Evolutionary conservation across 2,329 filamentous ascomycete genomes (phyloP), one percentile per base, ranked within the genome.

Genomic region (Microascus cirrosus): DNA sequence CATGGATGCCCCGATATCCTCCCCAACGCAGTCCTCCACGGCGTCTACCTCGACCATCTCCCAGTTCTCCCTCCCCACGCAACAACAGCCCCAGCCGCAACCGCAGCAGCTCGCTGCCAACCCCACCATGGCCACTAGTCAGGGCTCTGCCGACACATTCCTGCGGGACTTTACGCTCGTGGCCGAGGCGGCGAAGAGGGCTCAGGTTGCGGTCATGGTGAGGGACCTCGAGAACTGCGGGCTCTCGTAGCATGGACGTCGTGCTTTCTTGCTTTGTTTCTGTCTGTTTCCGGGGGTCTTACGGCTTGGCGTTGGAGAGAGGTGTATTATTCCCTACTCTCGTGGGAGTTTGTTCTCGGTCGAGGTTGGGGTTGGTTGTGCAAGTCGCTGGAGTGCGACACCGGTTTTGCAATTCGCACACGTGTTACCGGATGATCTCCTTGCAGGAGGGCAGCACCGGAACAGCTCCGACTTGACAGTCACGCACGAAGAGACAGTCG

Each of bases 161-260:
- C 79, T 95, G 60, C 84, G 86, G 65, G 87, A 95, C 71, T 89
- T 93, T 67, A 93, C 82, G 59, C 81, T 96, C 34, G 81, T 96
- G 50, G 92, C 92, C 39, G 93, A 97, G 76, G 93, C 93, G 1
- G 93, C 91, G 51, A 96, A 95, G 73, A 80, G 92, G 50, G 93
- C 93, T 11, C 90, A 96, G 72, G 89, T 96, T 78, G 90, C 90
- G 50, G 85, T 91, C 66, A 77, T 96, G 69, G 88, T 92, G 78
- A 81, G 92, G 61, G 93, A 96, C 71, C 80, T 97, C 67, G 90
- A 90, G 66, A 82, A 84, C 62, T 80, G 88, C 66, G 83, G 81
- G 57, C 71, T 90, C 53, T 81, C 45, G 45, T 50, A 50, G 45
- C 45, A n/a, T 6, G 39, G 15, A 20, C 20, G 45, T 8, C n/a